These are phyloP conservation scores for Trichoderma harzianum DNA, from an alignment of 2,329 filamentous ascomycete genomes.

Conservation along the genomic window DNA sequence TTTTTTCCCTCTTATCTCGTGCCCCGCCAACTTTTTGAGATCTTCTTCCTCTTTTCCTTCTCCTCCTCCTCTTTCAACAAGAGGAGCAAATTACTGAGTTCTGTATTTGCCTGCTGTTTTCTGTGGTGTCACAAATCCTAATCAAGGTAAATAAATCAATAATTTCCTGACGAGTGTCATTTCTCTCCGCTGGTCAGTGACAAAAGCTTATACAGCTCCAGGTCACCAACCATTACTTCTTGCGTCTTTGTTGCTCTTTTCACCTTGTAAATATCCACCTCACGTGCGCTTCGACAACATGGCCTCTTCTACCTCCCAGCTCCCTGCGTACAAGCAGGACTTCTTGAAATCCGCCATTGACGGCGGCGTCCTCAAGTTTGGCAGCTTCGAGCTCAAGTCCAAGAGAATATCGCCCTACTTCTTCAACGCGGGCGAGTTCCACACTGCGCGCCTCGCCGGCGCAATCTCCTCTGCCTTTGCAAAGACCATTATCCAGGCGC, in stretches of 20 bases:
- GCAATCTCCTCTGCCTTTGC: slow-evolving; percentile 83
- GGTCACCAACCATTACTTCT: not conserved
- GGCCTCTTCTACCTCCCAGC: slow-evolving; percentile 32
- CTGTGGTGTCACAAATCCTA: not conserved
- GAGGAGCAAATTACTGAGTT: not conserved
- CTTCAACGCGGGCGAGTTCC: slow-evolving; percentile 93
- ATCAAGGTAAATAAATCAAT: not conserved
- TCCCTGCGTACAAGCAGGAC: slow-evolving; percentile 65
- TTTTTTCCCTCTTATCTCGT: not conserved
- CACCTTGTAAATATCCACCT: not conserved
- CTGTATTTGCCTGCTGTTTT: not conserved
- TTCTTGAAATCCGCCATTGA: slow-evolving; percentile 69
- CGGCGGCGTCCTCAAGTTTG: slow-evolving; percentile 73
- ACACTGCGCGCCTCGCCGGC: slow-evolving; percentile 72
- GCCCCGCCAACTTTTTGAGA: not conserved
- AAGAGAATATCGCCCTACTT: slow-evolving; percentile 92
- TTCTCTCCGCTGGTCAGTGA: not conserved
- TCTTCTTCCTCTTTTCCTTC: not conserved
- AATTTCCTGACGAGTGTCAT: not conserved
- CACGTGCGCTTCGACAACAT: slow-evolving; percentile 29
- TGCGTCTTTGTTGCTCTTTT: not conserved
- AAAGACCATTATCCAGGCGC: slow-evolving; percentile 53
- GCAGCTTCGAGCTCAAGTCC: slow-evolving; percentile 86
- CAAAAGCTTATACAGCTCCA: slow-evolving; percentile 8
- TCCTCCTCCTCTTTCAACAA: not conserved